Base-by-base conservation (phyloP, 495 filamentous ascomycete genomes). In the Penicillium angulare region DNA sequence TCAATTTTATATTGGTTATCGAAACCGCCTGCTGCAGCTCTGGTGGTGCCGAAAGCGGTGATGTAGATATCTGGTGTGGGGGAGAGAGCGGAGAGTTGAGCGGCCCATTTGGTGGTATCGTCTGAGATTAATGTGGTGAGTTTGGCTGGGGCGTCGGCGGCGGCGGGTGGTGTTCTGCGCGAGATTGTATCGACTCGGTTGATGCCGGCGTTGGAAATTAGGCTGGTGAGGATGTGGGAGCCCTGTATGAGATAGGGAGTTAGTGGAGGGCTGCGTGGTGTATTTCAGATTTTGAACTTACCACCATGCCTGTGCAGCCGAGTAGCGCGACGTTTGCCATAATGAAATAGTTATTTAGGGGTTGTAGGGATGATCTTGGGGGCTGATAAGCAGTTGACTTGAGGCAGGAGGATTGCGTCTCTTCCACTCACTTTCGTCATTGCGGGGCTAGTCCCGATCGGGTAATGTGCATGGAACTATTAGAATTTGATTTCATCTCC, bases 1-100 rank as follows among this genome's bases (percentile, higher is more conserved):
- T 91, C 88, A 31, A 91, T 82, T 57, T 87, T 87, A 60, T 86
- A 83, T 64, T 90, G 88, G 55, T 85, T 84, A 27, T 80, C 80
- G 52, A 90, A 76, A 34, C 85, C 79, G 23, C 87, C 87, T 0
- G 86, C 87, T 26, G 76, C 75, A 0, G 55, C 78, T 16, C 79
- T 75, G 5, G 87, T 90, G 1, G 86, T 90, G 39, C 76, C 88
- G 17, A 91, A 73, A 13, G 82, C 72, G 0, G 86, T 86, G 50
- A 87, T 74, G 59, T 87, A 81, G 36, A 82, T 74, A 2, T 73
- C 64, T 0, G 86, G 87, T 0, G 76, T 43, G 0, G 86, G 86
- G 0, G 67, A 49, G 26, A 86, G 70, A 3, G 73, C 64, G 9
- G 71, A 61, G 50, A 90, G 74, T 36, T 65, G 66, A 15, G 64